phyloP scores from a whole-genome alignment of 768 basidiomycete genomes.

The Termitomyces bulborhizus region DNA sequence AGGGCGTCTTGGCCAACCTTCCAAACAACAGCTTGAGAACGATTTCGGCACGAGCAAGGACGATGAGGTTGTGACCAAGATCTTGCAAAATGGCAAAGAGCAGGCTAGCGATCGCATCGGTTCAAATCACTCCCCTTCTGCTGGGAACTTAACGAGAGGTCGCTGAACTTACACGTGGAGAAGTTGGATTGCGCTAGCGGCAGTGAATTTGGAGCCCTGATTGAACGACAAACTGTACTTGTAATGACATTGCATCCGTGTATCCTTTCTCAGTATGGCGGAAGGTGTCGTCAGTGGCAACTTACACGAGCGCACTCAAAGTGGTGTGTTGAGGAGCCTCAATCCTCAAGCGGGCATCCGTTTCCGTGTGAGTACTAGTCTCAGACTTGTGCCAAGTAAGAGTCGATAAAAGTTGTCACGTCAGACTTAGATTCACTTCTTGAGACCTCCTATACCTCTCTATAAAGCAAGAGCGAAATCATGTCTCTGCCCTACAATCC shows the following conservation, averaged over 20 bases:
- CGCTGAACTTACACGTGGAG: not conserved
- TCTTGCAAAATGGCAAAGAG: constrained; percentile 60
- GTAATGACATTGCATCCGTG: not conserved
- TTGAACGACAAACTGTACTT: not conserved
- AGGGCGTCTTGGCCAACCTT: constrained; percentile 67
- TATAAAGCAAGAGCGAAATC: not conserved
- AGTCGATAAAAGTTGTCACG: not conserved
- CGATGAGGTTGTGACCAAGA: constrained; percentile 48
- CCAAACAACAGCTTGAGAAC: constrained; percentile 80
- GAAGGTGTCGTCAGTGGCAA: too few species aligned
- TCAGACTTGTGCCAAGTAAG: not conserved
- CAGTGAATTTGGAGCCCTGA: not conserved
- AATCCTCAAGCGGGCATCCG: not conserved
- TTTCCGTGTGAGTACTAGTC: not conserved
- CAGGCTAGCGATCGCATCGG: constrained; percentile 46
- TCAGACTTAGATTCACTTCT: not conserved
- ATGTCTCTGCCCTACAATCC: not conserved
- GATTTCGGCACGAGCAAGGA: constrained; percentile 64
- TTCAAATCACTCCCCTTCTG: constrained; percentile 9
- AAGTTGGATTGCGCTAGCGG: not conserved
- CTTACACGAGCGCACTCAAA: too few species aligned
- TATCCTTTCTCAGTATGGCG: not conserved
- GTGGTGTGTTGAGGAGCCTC: not conserved
- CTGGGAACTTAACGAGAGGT: constrained; percentile 22
- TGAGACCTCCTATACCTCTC: not conserved